Percentiles rank a stretch among this genome's conserved stretches.
Conservation (phyloP, 2,329 filamentous ascomycete genomes). For the Nemania serpens region DNA sequence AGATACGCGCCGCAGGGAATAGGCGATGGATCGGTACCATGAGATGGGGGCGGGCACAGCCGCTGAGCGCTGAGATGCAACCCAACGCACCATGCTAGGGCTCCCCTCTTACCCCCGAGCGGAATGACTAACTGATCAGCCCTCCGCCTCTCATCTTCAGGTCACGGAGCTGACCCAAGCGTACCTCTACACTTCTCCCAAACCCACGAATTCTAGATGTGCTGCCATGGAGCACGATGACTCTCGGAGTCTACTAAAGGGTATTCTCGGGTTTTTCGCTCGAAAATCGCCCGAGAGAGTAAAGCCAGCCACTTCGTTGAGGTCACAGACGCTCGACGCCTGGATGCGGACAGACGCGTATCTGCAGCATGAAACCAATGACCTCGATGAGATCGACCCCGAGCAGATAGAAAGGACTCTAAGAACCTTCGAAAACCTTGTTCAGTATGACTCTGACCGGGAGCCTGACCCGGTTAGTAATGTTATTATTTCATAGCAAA, state of each 20-base stretch:
- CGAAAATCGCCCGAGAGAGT: constrained; percentile 1
- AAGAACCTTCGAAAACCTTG: constrained; percentile 1
- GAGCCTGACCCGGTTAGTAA: constrained; percentile 1
- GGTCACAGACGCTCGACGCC: background rate
- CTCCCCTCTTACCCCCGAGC: no score
- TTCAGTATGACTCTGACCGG: background rate
- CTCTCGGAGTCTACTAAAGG: background rate
- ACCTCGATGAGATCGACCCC: constrained; percentile 2
- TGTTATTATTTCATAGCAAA: background rate
- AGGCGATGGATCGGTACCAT: no score
- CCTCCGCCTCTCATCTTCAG: no score
- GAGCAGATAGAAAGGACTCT: constrained; percentile 2
- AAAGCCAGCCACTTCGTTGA: background rate
- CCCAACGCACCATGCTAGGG: no score
- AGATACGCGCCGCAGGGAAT: no score
- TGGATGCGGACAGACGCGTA: constrained; percentile 11
- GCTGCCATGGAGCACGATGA: constrained; percentile 4
- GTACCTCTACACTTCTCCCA: background rate
- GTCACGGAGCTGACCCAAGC: no score
- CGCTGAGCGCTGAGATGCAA: no score
- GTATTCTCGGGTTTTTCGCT: constrained; percentile 5
- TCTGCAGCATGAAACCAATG: constrained; percentile 4
- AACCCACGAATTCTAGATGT: background rate
- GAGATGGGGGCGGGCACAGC: no score
- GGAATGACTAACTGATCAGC: no score